Base-by-base conservation (phyloP, 225 moss, liverwort and hornwort genomes). In the Marchantia paleacea region DNA sequence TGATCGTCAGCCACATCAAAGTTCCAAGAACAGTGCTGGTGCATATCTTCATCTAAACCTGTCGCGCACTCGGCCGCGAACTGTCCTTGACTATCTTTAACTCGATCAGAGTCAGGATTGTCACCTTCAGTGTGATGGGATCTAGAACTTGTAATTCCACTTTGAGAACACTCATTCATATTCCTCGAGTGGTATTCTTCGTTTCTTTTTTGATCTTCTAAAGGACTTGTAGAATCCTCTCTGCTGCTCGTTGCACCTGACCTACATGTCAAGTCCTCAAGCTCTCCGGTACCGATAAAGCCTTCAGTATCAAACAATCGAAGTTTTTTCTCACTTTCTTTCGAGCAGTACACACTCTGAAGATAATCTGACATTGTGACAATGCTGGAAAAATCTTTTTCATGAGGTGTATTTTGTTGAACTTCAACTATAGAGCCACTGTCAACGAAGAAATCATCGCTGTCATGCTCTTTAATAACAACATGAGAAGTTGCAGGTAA, bases 331-430 rank as follows among this genome's bases (percentile, higher is more conserved):
- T 25, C 16, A 19, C 75, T 39, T 7, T 75, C 54, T 55, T 24
- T 28, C 2, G 76, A 75, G 29, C 8, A 53, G 79, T 79, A 82
- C 63, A 63, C 22, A 48, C 53, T 60, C 75, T 79, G 79, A 70
- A 82, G 10, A 28, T 75, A 79, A 54, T 82, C 85, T 39, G 85
- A 69, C 78, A 85, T 78, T 25, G 81, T 62, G 29, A 78, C 78
- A 52, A 49, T 55, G 15, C 55, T 80, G 58, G 76, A 77, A 31
- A 80, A 26, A 19, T 77, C 76, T 39, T 75, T 58, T 20, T 20
- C 57, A 14, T 14, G 15, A 31, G 30, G 39, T 10, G 69, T 18
- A 73, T 14, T 52, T 39, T 57, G 29, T 10, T 20, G 16, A 6
- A 70, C 62, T 71, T 80, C 82, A 76, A 69, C 55, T 16, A 76